A percentile compares a stretch with the other conserved stretches of the same genome.
These are phyloP conservation scores for Cyamopsis tetragonoloba DNA, from an alignment of 306 rosid species.

Conservation along the genomic window DNA sequence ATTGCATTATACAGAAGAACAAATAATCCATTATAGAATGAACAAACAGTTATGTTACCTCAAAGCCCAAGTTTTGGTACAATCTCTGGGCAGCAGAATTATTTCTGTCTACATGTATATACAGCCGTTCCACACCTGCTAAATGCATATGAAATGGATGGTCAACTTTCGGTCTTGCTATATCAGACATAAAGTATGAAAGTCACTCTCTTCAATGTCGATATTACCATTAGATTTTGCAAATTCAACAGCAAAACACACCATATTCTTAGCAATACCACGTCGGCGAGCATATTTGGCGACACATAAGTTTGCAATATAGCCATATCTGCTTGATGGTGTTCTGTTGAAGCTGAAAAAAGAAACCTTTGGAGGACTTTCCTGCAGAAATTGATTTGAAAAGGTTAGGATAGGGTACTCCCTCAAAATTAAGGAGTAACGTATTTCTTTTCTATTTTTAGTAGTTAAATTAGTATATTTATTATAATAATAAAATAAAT, in stretches of 20 bases:
- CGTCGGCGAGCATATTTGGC: slow-evolving; percentile 63
- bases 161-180: not conserved
- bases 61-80: slow-evolving; percentile 65
- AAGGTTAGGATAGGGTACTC: too few relatives aligned
- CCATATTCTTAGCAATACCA: slow-evolving; percentile 73
- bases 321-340: slow-evolving; percentile 49
- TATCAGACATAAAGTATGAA: not conserved
- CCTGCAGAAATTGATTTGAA: too few relatives aligned
- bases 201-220: slow-evolving; percentile 3
- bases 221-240: slow-evolving; percentile 54
- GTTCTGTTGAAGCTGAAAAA: slow-evolving; percentile 45
- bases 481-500: too few relatives aligned
- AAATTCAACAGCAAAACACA: slow-evolving; percentile 52
- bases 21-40: not conserved
- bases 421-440: too few relatives aligned
- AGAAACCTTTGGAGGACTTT: slow-evolving; percentile 40
- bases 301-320: slow-evolving; percentile 65
- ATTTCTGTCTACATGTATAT: slow-evolving; percentile 59
- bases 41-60: slow-evolving; percentile 40
- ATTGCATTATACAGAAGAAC: not conserved
- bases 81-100: slow-evolving; percentile 44
- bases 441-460: too few relatives aligned
- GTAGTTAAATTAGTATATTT: too few relatives aligned
- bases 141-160: not conserved
- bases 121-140: slow-evolving; percentile 50